Conservation (phyloP, 2,329 filamentous ascomycete genomes). For the Clonostachys byssicola region DNA sequence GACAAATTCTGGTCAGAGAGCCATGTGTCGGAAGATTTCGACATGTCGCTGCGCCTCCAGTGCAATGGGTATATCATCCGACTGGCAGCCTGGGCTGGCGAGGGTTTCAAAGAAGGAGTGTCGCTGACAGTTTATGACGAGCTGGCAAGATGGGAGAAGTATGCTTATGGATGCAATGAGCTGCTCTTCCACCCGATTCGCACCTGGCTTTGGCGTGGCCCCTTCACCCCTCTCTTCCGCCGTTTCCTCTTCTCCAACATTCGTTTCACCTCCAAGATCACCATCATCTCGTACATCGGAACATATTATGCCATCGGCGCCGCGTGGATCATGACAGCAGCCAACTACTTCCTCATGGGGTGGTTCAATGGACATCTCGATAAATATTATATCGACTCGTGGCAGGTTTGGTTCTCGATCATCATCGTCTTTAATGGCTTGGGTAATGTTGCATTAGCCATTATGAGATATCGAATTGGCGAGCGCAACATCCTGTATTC, state of each 20-base stretch:
- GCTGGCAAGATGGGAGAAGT: constrained; percentile 81
- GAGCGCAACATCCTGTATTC: constrained; percentile 56
- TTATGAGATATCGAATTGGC: constrained; percentile 69
- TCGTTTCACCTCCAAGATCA: constrained; percentile 71
- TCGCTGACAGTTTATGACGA: constrained; percentile 84
- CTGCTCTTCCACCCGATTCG: constrained; percentile 75
- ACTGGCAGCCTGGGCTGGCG: constrained; percentile 67
- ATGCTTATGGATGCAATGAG: constrained; percentile 81
- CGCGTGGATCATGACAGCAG: constrained; percentile 68
- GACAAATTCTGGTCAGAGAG: constrained; percentile 81
- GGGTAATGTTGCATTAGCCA: constrained; percentile 66
- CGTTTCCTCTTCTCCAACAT: constrained; percentile 71
- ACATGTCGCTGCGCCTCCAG: constrained; percentile 76
- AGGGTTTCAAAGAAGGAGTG: constrained; percentile 80
- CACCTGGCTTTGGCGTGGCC: constrained; percentile 68
- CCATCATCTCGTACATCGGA: constrained; percentile 72
- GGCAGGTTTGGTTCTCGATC: constrained; percentile 78
- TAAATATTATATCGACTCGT: constrained; percentile 76
- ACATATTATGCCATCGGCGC: constrained; percentile 78
- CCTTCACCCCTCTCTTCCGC: constrained; percentile 76
- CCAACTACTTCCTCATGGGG: constrained; percentile 73
- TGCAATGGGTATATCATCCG: constrained; percentile 69
- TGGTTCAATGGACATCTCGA: constrained; percentile 76
- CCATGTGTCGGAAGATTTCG: constrained; percentile 78
- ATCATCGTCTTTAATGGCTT: constrained; percentile 74